These are phyloP conservation scores for Pseudotulostoma volvatum DNA, from an alignment of 495 filamentous ascomycete genomes.

Conservation along the genomic window DNA sequence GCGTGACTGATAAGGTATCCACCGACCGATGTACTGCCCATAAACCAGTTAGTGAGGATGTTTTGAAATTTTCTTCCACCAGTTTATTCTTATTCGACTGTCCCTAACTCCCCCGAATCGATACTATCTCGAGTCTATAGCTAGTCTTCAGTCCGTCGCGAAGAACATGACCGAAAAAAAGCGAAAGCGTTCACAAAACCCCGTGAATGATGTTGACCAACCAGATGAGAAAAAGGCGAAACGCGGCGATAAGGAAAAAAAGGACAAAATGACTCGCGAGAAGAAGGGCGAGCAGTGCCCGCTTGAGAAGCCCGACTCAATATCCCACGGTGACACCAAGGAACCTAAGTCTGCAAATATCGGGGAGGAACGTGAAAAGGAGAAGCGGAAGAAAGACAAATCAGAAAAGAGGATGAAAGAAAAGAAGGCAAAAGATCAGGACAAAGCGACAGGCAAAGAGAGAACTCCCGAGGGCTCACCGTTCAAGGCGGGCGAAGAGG, in stretches of 20 bases:
- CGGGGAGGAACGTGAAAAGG: conserved; percentile 8
- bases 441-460: conserved; percentile 6
- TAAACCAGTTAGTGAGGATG: too few relatives aligned
- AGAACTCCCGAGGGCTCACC: too few relatives aligned
- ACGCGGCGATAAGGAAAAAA: conserved; percentile 4
- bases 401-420: conserved; percentile 12
- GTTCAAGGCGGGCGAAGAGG: too few relatives aligned
- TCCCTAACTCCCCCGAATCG: too few relatives aligned
- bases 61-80: background rate
- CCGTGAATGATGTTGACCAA: conserved; percentile 12
- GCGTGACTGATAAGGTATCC: too few relatives aligned
- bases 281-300: conserved; percentile 26
- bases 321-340: conserved; percentile 7
- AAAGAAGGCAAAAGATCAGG: conserved; percentile 6
- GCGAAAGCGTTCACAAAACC: conserved; percentile 21
- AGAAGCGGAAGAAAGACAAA: conserved; percentile 10
- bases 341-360: conserved; percentile 10
- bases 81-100: too few relatives aligned
- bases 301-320: conserved; percentile 10
- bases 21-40: too few relatives aligned
- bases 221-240: conserved; percentile 9
- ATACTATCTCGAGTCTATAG: too few relatives aligned
- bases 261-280: conserved; percentile 1
- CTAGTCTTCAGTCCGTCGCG: conserved; percentile 1
- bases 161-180: conserved; percentile 29